Conservation (phyloP, 2,329 filamentous ascomycete genomes). For the Dactylonectria macrodidyma region DNA sequence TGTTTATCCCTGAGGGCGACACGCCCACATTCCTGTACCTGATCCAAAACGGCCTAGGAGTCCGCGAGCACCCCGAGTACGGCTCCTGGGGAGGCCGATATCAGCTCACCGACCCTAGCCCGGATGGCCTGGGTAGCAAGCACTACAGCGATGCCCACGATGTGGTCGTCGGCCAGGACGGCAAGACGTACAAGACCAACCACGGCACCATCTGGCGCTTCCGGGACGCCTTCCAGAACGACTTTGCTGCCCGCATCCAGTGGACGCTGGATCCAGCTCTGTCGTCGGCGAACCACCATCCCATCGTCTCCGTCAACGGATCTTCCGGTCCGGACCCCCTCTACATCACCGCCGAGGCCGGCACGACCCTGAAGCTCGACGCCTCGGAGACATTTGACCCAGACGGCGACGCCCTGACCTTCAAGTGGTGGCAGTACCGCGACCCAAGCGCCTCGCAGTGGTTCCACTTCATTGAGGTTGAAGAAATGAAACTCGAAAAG, state of each 20-base stretch:
- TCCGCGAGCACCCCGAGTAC: constrained; percentile 61
- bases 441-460: constrained; percentile 58
- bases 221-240: constrained; percentile 57
- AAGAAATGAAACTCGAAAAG: constrained; percentile 49
- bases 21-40: constrained; percentile 65
- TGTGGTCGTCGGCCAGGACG: constrained; percentile 47
- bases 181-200: constrained; percentile 45
- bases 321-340: constrained; percentile 55
- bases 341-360: constrained; percentile 58
- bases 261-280: constrained; percentile 52
- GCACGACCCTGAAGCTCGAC: constrained; percentile 58
- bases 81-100: constrained; percentile 68
- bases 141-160: constrained; percentile 52
- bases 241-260: constrained; percentile 59
- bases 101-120: constrained; percentile 49
- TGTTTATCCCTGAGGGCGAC: constrained; percentile 69
- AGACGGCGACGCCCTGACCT: constrained; percentile 59
- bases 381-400: constrained; percentile 63
- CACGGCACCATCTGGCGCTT: constrained; percentile 60
- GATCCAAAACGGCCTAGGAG: constrained; percentile 52
- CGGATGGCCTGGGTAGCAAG: constrained; percentile 31
- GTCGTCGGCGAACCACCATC: constrained; percentile 61
- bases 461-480: constrained; percentile 53
- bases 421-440: constrained; percentile 66
- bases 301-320: constrained; percentile 60